Percentiles rank a stretch among this genome's conserved stretches.
Evolutionary conservation across 495 filamentous ascomycete genomes (phyloP).

Genomic region (Talaromyces wortmannii): DNA sequence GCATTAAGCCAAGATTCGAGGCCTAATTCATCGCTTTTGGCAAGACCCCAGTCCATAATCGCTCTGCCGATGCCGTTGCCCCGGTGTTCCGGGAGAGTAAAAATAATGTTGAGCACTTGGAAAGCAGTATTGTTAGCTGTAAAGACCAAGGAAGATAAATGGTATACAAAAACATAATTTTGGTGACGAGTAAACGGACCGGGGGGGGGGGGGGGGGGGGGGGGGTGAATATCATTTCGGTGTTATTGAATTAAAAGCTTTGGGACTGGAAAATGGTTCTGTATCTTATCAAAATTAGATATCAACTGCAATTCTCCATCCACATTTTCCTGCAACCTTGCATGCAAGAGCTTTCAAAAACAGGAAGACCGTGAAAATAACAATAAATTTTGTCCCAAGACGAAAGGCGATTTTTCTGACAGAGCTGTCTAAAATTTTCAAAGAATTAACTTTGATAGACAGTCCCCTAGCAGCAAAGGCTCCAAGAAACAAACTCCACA

Average conservation of each 20-base stretch:
- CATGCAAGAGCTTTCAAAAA: background rate
- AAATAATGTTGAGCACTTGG: conserved; percentile 17
- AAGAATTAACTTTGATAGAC: background rate
- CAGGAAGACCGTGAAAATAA: background rate
- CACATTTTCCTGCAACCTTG: background rate
- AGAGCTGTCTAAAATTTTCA: background rate
- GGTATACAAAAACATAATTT: background rate
- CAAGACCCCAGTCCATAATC: conserved; percentile 21
- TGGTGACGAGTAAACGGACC: background rate
- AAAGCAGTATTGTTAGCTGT: background rate
- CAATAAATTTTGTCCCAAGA: background rate
- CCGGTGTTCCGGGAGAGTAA: conserved; percentile 8
- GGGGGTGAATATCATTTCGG: too few relatives aligned
- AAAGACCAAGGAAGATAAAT: background rate
- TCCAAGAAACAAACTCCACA: background rate
- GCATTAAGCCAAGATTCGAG: conserved; percentile 21
- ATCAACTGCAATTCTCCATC: background rate
- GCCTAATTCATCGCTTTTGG: conserved; percentile 18
- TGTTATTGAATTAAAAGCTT: too few relatives aligned
- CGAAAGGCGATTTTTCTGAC: background rate
- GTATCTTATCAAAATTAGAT: background rate
- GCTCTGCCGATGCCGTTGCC: conserved; percentile 17
- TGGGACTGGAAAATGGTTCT: too few relatives aligned
- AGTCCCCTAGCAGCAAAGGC: background rate
- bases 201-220: too few relatives aligned